phyloP scores from a whole-genome alignment of 257 asterid species.

The Nicotiana otophora region DNA sequence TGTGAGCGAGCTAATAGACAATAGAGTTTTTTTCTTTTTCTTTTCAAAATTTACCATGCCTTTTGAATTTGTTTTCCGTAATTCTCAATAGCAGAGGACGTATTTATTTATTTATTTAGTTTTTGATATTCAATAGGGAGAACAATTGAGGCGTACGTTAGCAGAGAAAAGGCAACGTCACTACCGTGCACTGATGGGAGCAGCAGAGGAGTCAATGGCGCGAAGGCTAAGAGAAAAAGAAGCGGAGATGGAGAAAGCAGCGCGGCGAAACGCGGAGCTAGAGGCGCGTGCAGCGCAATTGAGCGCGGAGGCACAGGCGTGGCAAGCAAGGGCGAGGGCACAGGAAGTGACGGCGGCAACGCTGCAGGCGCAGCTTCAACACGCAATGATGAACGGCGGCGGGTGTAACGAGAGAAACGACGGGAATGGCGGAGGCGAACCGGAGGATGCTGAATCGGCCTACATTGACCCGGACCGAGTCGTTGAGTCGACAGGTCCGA shows the following conservation, averaged over 20 bases:
- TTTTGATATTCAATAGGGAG: constrained; percentile 22
- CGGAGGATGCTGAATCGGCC: constrained; percentile 49
- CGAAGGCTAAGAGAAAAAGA: constrained; percentile 33
- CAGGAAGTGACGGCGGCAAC: constrained; percentile 36
- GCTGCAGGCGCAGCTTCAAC: constrained; percentile 36
- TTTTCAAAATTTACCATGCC: background rate
- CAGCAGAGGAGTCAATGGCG: constrained; percentile 34
- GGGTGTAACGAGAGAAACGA: constrained; percentile 11
- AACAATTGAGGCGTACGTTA: constrained; percentile 27
- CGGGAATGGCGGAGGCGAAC: constrained; percentile 25
- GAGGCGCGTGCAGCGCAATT: constrained; percentile 34
- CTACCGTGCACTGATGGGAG: constrained; percentile 22
- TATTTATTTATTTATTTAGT: background rate
- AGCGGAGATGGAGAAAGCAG: constrained; percentile 33
- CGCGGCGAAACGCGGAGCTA: constrained; percentile 28
- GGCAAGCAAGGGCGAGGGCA: constrained; percentile 34
- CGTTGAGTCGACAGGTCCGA: constrained; percentile 24
- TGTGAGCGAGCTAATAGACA: background rate
- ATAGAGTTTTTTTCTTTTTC: background rate
- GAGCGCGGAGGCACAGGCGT: constrained; percentile 35
- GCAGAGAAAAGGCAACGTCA: constrained; percentile 38
- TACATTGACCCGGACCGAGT: constrained; percentile 51
- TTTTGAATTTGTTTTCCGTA: background rate
- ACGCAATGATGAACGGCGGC: constrained; percentile 23
- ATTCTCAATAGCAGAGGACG: background rate